Conservation (phyloP, 805 yeast genomes). For the Candida palmyrensis region DNA sequence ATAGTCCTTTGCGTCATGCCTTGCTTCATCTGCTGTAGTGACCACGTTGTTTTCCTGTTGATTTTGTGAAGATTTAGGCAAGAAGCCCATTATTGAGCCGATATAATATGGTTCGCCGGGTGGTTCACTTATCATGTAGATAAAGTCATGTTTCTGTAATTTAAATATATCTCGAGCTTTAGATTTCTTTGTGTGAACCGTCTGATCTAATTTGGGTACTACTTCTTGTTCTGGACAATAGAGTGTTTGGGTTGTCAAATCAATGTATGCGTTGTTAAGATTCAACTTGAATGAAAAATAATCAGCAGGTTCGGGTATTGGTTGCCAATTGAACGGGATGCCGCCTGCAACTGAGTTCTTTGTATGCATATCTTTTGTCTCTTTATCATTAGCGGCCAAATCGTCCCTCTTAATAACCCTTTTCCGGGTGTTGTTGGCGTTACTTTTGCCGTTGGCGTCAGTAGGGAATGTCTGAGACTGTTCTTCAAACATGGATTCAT, state of each 20-base stretch:
- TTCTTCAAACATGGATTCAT: constrained; percentile 22
- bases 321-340: constrained; percentile 50
- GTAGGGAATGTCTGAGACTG: neutral
- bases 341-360: constrained; percentile 3
- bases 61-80: too few relatives aligned
- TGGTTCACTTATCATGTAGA: constrained; percentile 85
- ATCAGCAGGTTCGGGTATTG: constrained; percentile 29
- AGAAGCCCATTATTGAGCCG: constrained; percentile 77
- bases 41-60: neutral
- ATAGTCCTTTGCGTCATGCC: constrained; percentile 47
- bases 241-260: constrained; percentile 29
- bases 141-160: constrained; percentile 55
- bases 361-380: constrained; percentile 4
- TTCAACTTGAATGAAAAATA: constrained; percentile 41
- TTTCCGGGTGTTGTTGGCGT: constrained; percentile 4
- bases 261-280: constrained; percentile 38
- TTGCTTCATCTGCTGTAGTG: constrained; percentile 2
- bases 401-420: constrained; percentile 2
- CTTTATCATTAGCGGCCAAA: constrained; percentile 3
- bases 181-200: constrained; percentile 3
- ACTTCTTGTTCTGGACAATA: constrained; percentile 29
- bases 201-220: constrained; percentile 6
- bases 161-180: constrained; percentile 21
- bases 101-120: constrained; percentile 93
- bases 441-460: neutral